Evolutionary conservation across 2,329 filamentous ascomycete genomes (phyloP).

Genomic region (Curvularia spicifera): DNA sequence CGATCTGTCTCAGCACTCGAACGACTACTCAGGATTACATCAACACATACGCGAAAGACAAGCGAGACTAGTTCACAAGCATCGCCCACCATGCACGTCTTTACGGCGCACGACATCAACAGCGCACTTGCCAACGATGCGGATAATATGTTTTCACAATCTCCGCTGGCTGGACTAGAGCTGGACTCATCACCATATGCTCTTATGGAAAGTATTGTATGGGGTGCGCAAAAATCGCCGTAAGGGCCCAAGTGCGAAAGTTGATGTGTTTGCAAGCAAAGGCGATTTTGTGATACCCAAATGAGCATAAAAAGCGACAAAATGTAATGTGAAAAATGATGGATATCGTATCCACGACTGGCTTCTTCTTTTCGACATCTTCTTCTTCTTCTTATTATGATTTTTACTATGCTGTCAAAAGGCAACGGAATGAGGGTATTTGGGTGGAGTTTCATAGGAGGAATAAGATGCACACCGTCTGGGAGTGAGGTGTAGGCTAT

Average conservation of each 20-base stretch:
- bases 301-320: neutral
- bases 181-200: conserved; percentile 56
- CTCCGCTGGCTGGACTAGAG: conserved; percentile 47
- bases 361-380: neutral
- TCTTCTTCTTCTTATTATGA: neutral
- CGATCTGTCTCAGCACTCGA: conserved; percentile 55
- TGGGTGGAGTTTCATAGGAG: neutral
- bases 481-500: too few relatives aligned
- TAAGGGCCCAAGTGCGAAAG: neutral
- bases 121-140: conserved; percentile 44
- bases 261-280: neutral
- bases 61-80: conserved; percentile 42
- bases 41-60: conserved; percentile 28
- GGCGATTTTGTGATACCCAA: conserved; percentile 14
- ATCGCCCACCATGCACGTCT: conserved; percentile 41
- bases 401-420: neutral
- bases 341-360: neutral
- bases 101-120: conserved; percentile 49
- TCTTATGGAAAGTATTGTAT: conserved; percentile 57
- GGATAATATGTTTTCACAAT: conserved; percentile 38
- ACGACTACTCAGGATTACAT: conserved; percentile 49
- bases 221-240: conserved; percentile 45
- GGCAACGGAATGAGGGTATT: neutral
- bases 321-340: neutral
- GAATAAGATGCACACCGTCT: neutral